phyloP scores from a whole-genome alignment of 352 stramenopile genomes.

The Phytophthora pini region DNA sequence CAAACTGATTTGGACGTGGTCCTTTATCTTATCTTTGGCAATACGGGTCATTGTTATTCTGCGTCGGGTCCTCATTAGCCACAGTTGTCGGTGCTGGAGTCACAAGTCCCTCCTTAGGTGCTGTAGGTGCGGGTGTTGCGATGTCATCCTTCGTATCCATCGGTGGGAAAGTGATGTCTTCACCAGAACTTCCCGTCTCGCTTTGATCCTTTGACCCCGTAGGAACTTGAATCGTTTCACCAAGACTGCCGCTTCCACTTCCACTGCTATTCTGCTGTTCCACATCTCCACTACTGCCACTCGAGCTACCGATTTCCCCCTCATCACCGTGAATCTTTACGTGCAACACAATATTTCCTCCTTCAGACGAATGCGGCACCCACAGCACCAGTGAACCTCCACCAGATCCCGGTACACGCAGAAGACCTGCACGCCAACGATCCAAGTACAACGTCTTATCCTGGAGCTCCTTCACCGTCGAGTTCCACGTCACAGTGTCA shows the following conservation, averaged over 20 bases:
- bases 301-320: slow-evolving; percentile 5
- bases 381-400: slow-evolving; percentile 56
- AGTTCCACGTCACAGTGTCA: slow-evolving; percentile 45
- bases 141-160: not conserved
- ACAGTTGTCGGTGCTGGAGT: slow-evolving; percentile 15
- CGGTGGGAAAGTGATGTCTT: slow-evolving; percentile 4
- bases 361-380: slow-evolving; percentile 35
- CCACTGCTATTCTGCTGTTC: not conserved
- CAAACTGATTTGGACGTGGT: no score
- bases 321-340: slow-evolving; percentile 43
- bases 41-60: slow-evolving; percentile 1
- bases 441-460: slow-evolving; percentile 62
- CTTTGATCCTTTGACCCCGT: no score
- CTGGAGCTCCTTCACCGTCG: slow-evolving; percentile 42
- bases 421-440: slow-evolving; percentile 49
- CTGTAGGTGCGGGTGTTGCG: slow-evolving; percentile 19
- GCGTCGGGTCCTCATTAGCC: not conserved
- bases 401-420: slow-evolving; percentile 34
- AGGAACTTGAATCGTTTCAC: no score
- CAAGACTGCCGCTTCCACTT: slow-evolving; percentile 1
- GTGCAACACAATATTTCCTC: slow-evolving; percentile 44
- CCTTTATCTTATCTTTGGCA: not conserved
- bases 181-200: not conserved
- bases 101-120: not conserved
- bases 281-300: slow-evolving; percentile 5